Evolutionary conservation across 108 stramenopile species (phyloP).

Genomic region (Skeletonema marinoi): DNA sequence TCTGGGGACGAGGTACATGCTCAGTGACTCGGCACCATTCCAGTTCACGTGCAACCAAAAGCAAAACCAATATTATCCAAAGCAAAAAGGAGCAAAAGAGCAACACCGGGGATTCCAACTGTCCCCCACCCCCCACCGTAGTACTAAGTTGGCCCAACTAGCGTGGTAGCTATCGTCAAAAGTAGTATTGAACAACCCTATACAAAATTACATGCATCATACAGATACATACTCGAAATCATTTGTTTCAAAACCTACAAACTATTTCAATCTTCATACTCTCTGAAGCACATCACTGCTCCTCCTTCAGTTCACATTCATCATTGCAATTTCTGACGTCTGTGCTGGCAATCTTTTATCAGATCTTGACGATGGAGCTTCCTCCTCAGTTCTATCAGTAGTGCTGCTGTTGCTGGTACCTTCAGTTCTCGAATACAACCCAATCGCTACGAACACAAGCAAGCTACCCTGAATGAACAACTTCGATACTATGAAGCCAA

Average conservation of each 20-base stretch:
- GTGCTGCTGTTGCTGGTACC: background rate
- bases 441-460: constrained; percentile 33
- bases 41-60: too few species aligned
- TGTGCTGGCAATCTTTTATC: constrained; percentile 12
- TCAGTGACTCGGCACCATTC: too few species aligned
- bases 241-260: background rate
- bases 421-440: constrained; percentile 34
- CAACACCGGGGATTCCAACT: too few species aligned
- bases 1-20: too few species aligned
- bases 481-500: constrained; percentile 45
- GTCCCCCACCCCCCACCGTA: too few species aligned
- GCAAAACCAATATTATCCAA: too few species aligned
- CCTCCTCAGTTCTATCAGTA: background rate
- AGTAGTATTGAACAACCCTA: too few species aligned
- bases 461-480: constrained; percentile 33
- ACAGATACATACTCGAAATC: background rate
- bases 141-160: too few species aligned
- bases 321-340: constrained; percentile 23
- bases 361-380: constrained; percentile 1
- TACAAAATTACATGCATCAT: too few species aligned
- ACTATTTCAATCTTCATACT: background rate
- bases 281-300: background rate
- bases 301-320: background rate
- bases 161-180: too few species aligned
- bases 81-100: too few species aligned